Conservation (phyloP, 768 basidiomycete species). For the Lactifluus subvellereus region DNA sequence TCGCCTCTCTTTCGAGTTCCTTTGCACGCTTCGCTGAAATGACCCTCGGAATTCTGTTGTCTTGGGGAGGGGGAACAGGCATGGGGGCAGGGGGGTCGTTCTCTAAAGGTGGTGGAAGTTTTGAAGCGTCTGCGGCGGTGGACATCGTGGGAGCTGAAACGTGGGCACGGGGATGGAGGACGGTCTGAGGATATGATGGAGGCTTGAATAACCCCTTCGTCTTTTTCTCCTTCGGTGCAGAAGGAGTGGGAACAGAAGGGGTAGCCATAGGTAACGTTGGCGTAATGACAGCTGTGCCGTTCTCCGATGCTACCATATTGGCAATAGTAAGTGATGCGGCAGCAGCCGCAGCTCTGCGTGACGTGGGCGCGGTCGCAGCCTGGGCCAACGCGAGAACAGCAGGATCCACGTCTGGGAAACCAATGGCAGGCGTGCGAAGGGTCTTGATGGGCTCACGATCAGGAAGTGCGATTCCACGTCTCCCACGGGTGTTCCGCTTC, state of each 20-base stretch:
- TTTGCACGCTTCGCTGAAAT: constrained; percentile 58
- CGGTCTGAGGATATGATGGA: constrained; percentile 48
- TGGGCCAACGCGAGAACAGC: constrained; percentile 61
- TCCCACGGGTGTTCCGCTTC: constrained; percentile 76
- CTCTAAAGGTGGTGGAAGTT: constrained; percentile 54
- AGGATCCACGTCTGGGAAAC: constrained; percentile 74
- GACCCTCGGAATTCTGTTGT: constrained; percentile 43
- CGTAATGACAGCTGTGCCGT: constrained; percentile 55
- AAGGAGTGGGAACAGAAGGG: constrained; percentile 34
- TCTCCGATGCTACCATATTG: constrained; percentile 89
- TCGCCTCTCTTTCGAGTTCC: constrained; percentile 76
- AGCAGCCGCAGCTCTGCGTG: constrained; percentile 79
- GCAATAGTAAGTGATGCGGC: constrained; percentile 82
- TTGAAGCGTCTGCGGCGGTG: constrained; percentile 60
- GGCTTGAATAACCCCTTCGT: constrained; percentile 69
- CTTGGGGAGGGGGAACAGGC: constrained; percentile 33
- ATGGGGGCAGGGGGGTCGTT: constrained; percentile 47
- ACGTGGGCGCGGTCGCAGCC: constrained; percentile 61
- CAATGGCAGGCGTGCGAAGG: constrained; percentile 82
- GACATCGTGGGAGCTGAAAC: constrained; percentile 56
- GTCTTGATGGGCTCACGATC: constrained; percentile 93
- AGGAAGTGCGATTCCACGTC: constrained; percentile 76
- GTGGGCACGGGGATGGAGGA: constrained; percentile 56
- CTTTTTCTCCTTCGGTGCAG: constrained; percentile 57
- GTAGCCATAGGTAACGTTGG: constrained; percentile 39